Base-by-base conservation (phyloP, 257 asterid species). In the Ajuga chamaepitys region DNA sequence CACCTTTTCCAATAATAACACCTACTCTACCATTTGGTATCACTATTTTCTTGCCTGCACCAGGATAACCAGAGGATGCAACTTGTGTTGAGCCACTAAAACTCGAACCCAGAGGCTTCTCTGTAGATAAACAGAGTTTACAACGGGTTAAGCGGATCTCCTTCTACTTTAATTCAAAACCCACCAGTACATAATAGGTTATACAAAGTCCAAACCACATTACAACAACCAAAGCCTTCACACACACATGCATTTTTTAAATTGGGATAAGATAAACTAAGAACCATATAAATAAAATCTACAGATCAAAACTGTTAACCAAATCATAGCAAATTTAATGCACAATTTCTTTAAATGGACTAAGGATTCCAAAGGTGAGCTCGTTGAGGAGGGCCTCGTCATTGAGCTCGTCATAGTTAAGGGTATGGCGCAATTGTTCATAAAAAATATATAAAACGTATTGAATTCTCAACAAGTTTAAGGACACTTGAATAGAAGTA, bases 11-110 rank as follows among this genome's bases (percentile, higher is more conserved):
- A 70, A 93, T 89, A 51, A 89, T 87, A 10, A 89, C 92, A 2
- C 99, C 97, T 68, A 89, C 99, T 82, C 85, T 84, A 26, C 85
- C 90, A 76, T 88, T 88, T 22, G 96, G 96, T 68, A 90, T 78
- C 76, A 87, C 95, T 44, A 90, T 83, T 76, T 70, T 87, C 77
- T 83, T 85, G 77, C 55, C 78, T 16, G 79, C 81, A 65, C 88
- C 89, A 13, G 88, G 74, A 58, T 81, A 79, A 37, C 95, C 91
- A 63, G 77, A 87, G 2, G 89, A 79, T 17, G 77, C 84, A 67
- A 70, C 63, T 57, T 75, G 81, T 28, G 82, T 67, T 1, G 81
- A 77, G 45, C 71, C 81, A 9, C 81, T 22, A 18, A 71, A 67
- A 58, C 81, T 80, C 38, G 67, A 64, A 61, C 78, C 86, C 7